Evolutionary conservation across 2,329 filamentous ascomycete species (phyloP), one percentile per base, ranked within the genome.

Genomic region (Ascocoryne sarcoides): DNA sequence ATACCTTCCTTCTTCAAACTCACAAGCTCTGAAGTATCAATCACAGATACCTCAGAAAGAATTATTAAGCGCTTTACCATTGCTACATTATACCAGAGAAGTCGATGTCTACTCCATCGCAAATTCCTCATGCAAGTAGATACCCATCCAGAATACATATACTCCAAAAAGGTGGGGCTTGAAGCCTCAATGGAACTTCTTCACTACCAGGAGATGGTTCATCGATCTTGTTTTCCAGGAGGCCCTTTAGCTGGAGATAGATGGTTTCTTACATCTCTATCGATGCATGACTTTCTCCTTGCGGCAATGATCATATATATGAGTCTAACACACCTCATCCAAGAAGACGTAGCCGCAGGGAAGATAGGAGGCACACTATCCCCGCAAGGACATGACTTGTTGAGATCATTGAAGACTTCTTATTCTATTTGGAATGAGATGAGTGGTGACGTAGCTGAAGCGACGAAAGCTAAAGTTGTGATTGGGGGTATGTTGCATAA

Each of bases 271-370:
- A 70, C 68, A 3, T 73, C 71, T 1, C 59, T 81, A 4, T 67
- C 70, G 10, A 67, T 74, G 37, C 73, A 78, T 37, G 76, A 82
- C 52, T 81, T 75, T 37, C 60, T 81, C 37, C 65, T 81, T 2
- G 75, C 76, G 0, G 69, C 71, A 41, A 76, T 77, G 67, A 67
- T 81, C 10, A 51, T 82, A 4, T 79, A 73, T 45, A 60, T 81
- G 29, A n/a, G n/a, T n/a, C n/a, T n/a, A n/a, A n/a, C n/a, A n/a
- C n/a, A n/a, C n/a, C 41, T 30, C 3, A 38, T 40, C 12, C 36
- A 46, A 21, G 34, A 18, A 16, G 18, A 17, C 7, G 8, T 4
- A 15, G 40, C 17, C 33, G 21, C n/a, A n/a, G n/a, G n/a, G n/a
- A n/a, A n/a, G n/a, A n/a, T n/a, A n/a, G n/a, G n/a, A n/a, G n/a